phyloP scores from a whole-genome alignment of 768 basidiomycete species.

The Pleurotus giganteus region DNA sequence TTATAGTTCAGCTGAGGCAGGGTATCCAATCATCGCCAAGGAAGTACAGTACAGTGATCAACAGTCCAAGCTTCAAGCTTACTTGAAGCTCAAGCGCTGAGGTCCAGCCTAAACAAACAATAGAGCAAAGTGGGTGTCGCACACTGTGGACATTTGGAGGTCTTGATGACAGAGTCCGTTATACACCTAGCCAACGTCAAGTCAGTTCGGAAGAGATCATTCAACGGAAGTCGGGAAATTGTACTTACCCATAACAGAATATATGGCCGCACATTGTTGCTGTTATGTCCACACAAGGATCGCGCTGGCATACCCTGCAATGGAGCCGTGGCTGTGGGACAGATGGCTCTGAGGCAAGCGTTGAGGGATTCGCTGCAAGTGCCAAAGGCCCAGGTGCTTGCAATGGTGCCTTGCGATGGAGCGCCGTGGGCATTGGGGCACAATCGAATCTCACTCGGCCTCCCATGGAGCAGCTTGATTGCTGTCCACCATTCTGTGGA shows the following conservation, averaged over 20 bases:
- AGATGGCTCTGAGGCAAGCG: neutral
- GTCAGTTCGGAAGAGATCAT: too few relatives aligned
- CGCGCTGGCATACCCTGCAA: conserved; percentile 47
- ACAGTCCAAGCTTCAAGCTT: too few relatives aligned
- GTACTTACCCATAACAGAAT: conserved; percentile 53
- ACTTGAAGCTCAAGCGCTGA: conserved; percentile 21
- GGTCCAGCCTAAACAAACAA: conserved; percentile 53
- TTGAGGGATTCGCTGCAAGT: neutral
- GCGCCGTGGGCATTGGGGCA: neutral
- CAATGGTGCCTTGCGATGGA: too few relatives aligned
- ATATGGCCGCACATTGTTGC: conserved; percentile 64
- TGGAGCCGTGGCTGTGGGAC: conserved; percentile 29
- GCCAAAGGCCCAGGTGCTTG: too few relatives aligned
- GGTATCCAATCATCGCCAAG: too few relatives aligned
- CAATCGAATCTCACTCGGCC: neutral
- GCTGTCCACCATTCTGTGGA: neutral
- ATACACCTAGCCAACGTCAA: conserved; percentile 43
- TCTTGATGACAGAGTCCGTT: conserved; percentile 42
- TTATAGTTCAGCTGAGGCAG: too few relatives aligned
- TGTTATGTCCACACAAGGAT: conserved; percentile 51
- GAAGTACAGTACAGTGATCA: too few relatives aligned
- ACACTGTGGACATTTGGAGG: conserved; percentile 52
- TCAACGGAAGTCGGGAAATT: conserved; percentile 3
- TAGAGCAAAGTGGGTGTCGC: conserved; percentile 48
- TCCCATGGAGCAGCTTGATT: neutral